Conservation (phyloP, 2,329 filamentous ascomycete genomes). For the Cladosporium velox region DNA sequence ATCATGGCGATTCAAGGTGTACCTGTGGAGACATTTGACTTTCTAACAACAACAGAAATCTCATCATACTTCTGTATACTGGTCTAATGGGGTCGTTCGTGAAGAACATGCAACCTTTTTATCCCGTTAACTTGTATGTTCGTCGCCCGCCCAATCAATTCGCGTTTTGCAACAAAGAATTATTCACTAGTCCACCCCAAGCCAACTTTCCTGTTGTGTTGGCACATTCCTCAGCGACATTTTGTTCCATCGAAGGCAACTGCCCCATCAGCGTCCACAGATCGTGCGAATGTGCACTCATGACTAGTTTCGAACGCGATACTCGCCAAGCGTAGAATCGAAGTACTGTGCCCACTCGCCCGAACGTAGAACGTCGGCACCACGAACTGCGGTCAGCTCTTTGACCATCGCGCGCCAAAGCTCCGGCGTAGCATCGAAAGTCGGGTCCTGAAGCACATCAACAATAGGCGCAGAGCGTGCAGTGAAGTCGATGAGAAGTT, state of each 20-base stretch:
- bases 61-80: not conserved
- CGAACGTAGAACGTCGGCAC: not conserved
- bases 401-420: not conserved
- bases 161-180: not conserved
- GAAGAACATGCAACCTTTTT: not conserved
- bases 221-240: not conserved
- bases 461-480: not conserved
- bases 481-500: slow-evolving; percentile 4
- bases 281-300: not conserved
- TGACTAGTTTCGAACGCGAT: not conserved
- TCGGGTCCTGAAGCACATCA: not conserved
- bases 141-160: not conserved
- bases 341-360: not conserved
- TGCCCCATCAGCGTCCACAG: not conserved
- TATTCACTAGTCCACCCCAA: not conserved
- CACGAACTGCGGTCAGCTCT: not conserved
- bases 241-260: not conserved
- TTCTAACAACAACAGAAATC: not conserved
- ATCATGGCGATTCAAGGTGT: not conserved
- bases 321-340: not conserved
- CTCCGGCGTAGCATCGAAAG: not conserved
- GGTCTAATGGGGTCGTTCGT: not conserved
- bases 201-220: not conserved
- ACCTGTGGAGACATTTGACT: not conserved
- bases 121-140: not conserved